Base-by-base conservation (phyloP, 495 filamentous ascomycete genomes). In the Neurospora pannonica region DNA sequence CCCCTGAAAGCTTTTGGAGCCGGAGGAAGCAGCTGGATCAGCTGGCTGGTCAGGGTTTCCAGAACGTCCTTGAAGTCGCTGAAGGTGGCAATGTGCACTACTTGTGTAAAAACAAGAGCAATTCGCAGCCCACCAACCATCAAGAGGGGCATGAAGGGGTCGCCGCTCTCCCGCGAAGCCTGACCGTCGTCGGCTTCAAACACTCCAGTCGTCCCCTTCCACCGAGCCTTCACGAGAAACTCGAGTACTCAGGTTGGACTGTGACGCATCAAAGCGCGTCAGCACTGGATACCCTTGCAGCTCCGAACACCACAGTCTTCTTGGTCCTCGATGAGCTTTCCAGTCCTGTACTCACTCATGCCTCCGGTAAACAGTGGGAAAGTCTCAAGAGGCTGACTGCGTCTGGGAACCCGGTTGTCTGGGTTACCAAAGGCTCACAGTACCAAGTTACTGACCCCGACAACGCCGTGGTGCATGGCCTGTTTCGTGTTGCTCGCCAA, bases 361-460 rank as follows among this genome's bases (percentile, higher is more conserved):
- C 79, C 11, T 71, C 73, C 10, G 42, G 54, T 1, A 24, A 36
- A 1, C 75, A 80, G 71, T 81, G 80, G 81, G 46, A 77, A 1
- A 73, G 69, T 0, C 37, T 83, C 34, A 76, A 81, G 31, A 15
- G 72, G 1, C 43, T 84, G 9, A 73, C 74, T 15, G 42, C 15
- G 24, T 43, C 71, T 8, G 73, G 73, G 2, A 67, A 39, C 2
- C 73, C 38, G 3, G 19, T 83, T 13, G 74, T 86, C 15, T 85
- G 83, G 83, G 80, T 84, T 0, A 83, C 81, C 0, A 71, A 76
- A 31, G 83, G 83, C 13, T 72, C 76, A 0, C 82, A 83, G 73
- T 42, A 72, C 2, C 28, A 76, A 2, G 77, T 81, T 2, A 80
- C 78, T 10, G 72, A 82, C 36, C 83, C 83, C 0, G 71, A 79